These are phyloP conservation scores for Phragmites australis DNA, from an alignment of 176 grass and related monocot genomes.

Conservation along the genomic window DNA sequence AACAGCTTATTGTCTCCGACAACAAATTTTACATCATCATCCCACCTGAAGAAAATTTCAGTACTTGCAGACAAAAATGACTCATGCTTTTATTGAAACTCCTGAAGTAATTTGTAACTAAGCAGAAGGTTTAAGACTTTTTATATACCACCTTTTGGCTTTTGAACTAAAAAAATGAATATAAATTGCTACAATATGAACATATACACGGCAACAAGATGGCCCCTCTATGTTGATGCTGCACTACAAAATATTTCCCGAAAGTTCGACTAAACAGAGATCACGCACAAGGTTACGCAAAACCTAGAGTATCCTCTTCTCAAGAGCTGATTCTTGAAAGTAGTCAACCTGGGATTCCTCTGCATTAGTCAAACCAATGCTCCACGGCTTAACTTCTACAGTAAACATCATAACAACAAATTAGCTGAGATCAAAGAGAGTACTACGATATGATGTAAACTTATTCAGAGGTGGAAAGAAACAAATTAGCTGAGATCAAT, in stretches of 20 bases:
- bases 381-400: slow-evolving; percentile 42
- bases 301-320: background rate
- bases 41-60: background rate
- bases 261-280: background rate
- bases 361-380: slow-evolving; percentile 23
- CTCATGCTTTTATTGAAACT: background rate
- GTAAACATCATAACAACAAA: slow-evolving; percentile 21
- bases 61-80: background rate
- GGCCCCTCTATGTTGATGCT: background rate
- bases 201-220: slow-evolving; percentile 26
- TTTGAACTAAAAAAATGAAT: too few species aligned
- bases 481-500: too few species aligned
- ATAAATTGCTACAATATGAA: too few species aligned
- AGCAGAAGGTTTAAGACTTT: background rate
- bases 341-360: slow-evolving; percentile 29
- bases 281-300: slow-evolving; percentile 17
- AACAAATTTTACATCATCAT: background rate
- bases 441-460: background rate
- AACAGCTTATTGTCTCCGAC: background rate
- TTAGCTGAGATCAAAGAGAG: background rate
- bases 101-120: background rate
- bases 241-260: slow-evolving; percentile 36
- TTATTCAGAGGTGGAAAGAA: background rate
- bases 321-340: slow-evolving; percentile 18
- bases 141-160: slow-evolving; percentile 35